Percentiles rank a stretch among this genome's conserved stretches.
phyloP scores from a whole-genome alignment of 2,329 filamentous ascomycete species.

The Amesomyces nigricolor region DNA sequence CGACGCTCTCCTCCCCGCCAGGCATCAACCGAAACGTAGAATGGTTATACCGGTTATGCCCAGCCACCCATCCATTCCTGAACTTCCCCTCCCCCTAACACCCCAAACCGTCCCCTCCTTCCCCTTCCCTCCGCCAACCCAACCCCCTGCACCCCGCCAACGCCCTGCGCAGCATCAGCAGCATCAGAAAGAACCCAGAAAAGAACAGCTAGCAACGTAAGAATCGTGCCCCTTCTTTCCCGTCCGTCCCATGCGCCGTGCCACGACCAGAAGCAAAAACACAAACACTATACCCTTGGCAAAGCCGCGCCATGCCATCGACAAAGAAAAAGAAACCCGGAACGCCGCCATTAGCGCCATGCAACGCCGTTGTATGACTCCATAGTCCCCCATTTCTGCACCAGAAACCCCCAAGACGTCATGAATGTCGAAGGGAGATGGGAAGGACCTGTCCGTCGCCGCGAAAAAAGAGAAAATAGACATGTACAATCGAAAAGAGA shows the following conservation, averaged over 20 bases:
- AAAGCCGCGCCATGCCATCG: neutral
- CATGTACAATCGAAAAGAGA: conserved; percentile 27
- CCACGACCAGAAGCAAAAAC: neutral
- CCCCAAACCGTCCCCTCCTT: no score
- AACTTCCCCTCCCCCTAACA: neutral
- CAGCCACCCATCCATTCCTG: neutral
- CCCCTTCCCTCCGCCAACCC: neutral
- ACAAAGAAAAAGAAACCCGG: neutral
- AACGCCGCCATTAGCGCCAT: conserved; percentile 15
- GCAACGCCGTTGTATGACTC: neutral
- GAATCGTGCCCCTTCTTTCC: conserved; percentile 8
- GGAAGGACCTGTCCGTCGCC: neutral
- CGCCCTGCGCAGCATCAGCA: neutral
- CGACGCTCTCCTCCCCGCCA: neutral
- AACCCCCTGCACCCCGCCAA: neutral
- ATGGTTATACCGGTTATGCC: no score
- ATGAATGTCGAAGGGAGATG: no score
- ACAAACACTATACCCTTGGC: neutral
- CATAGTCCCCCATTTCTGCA: neutral
- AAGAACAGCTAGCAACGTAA: conserved; percentile 2
- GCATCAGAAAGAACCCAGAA: conserved; percentile 3
- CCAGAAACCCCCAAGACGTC: neutral
- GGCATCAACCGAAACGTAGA: no score
- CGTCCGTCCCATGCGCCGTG: conserved; percentile 15
- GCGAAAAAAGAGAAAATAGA: conserved; percentile 12